Evolutionary conservation across 2,329 filamentous ascomycete genomes (phyloP).

Genomic region (Xylariaceae sp.): DNA sequence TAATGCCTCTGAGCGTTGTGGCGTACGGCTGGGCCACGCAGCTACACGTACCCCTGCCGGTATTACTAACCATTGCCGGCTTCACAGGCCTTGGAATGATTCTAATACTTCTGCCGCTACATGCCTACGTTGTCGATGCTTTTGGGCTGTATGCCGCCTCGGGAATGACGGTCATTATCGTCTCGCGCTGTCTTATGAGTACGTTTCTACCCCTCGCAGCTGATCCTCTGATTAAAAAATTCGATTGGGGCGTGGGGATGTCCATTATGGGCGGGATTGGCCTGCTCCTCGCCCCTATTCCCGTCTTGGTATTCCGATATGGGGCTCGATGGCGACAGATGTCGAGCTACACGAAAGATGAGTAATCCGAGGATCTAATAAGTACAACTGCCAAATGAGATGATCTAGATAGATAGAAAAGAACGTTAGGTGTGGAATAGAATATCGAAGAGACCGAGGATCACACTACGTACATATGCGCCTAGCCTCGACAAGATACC

Average conservation of each 20-base stretch:
- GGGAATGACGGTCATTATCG: slow-evolving; percentile 54
- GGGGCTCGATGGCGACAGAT: slow-evolving; percentile 49
- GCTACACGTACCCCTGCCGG: slow-evolving; percentile 38
- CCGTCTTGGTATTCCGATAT: slow-evolving; percentile 47
- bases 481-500: no score
- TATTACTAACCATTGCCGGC: slow-evolving; percentile 42
- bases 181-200: slow-evolving; percentile 51
- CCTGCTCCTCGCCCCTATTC: slow-evolving; percentile 46
- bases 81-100: slow-evolving; percentile 45
- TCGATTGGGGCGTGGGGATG: slow-evolving; percentile 52
- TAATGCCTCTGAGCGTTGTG: slow-evolving; percentile 43
- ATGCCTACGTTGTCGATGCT: slow-evolving; percentile 55
- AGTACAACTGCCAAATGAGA: no score
- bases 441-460: no score
- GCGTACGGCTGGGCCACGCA: slow-evolving; percentile 51
- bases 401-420: background rate
- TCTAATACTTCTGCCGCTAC: slow-evolving; percentile 47
- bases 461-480: no score
- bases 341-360: slow-evolving; percentile 46
- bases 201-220: slow-evolving; percentile 53
- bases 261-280: slow-evolving; percentile 41
- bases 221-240: slow-evolving; percentile 42
- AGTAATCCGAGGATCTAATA: slow-evolving; percentile 18
- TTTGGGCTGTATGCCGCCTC: slow-evolving; percentile 54
- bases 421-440: background rate